Percentiles rank a stretch among this genome's conserved stretches.
Evolutionary conservation across 2,329 filamentous ascomycete species (phyloP).

Genomic region (Xylariales sp.): DNA sequence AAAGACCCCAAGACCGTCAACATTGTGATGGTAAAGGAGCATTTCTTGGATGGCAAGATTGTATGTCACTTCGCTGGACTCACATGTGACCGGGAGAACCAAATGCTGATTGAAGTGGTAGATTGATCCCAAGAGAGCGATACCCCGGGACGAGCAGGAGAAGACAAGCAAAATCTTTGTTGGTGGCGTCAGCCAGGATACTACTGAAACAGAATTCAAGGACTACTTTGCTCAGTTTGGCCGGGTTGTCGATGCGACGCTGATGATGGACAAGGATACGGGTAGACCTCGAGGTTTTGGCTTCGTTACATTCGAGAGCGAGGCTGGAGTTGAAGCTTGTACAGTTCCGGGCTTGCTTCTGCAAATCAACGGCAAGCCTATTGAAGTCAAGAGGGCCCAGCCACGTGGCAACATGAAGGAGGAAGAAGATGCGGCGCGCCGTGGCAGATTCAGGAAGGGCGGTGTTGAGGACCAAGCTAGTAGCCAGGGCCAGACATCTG

Average conservation of each 20-base stretch:
- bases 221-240: conserved; percentile 97
- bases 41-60: conserved; percentile 96
- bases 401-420: conserved; percentile 91
- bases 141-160: conserved; percentile 95
- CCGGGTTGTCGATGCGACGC: conserved; percentile 89
- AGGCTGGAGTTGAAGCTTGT: conserved; percentile 89
- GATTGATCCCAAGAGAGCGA: conserved; percentile 98
- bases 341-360: conserved; percentile 65
- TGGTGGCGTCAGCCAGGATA: conserved; percentile 94
- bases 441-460: conserved; percentile 56
- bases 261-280: conserved; percentile 99
- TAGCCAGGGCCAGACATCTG: conserved; percentile 22
- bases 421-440: conserved; percentile 70
- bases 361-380: conserved; percentile 91
- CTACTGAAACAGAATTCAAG: conserved; percentile 92
- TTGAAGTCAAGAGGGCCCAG: conserved; percentile 97
- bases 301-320: conserved; percentile 96
- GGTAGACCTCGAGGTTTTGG: conserved; percentile 95
- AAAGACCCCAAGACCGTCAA: conserved; percentile 97
- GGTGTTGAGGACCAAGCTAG: conserved; percentile 34
- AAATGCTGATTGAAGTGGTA: conserved; percentile 31
- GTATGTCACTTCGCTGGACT: conserved; percentile 50
- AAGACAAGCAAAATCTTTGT: conserved; percentile 99
- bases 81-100: not conserved
- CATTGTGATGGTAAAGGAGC: conserved; percentile 99